These are phyloP conservation scores for Microthlaspi erraticum DNA, from an alignment of 345 rosid genomes.

Conservation along the genomic window DNA sequence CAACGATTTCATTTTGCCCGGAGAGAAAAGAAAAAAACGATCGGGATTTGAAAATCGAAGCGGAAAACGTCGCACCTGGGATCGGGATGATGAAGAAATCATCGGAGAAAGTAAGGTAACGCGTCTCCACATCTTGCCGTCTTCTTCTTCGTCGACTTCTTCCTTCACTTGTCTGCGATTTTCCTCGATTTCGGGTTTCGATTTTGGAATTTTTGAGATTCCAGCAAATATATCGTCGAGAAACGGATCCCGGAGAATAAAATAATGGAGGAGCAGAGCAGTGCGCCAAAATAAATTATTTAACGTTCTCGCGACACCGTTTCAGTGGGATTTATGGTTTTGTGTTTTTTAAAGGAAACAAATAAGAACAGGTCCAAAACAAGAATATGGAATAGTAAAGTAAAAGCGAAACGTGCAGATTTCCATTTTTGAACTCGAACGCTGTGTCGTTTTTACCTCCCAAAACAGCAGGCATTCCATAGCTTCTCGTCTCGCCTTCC, in stretches of 20 bases:
- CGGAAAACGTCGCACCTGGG: conserved; percentile 52
- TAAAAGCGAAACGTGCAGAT: conserved; percentile 16
- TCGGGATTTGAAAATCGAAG: conserved; percentile 11
- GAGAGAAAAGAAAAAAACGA: background rate
- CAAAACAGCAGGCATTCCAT: conserved; percentile 28
- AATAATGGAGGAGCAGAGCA: conserved; percentile 29
- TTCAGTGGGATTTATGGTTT: conserved; percentile 33
- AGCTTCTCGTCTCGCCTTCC: background rate
- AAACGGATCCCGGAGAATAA: conserved; percentile 41
- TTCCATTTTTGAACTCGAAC: background rate
- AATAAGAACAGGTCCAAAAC: conserved; percentile 7
- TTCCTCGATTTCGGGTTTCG: conserved; percentile 15
- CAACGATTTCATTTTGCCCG: conserved; percentile 1
- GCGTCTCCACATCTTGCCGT: conserved; percentile 78
- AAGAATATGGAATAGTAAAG: background rate
- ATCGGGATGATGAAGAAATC: conserved; percentile 57
- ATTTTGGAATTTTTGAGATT: conserved; percentile 22
- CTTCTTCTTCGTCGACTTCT: conserved; percentile 21
- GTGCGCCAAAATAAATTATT: conserved; percentile 30
- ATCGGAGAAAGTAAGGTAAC: conserved; percentile 63
- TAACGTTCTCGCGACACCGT: conserved; percentile 41
- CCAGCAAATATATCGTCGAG: conserved; percentile 47
- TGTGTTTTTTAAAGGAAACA: conserved; percentile 2
- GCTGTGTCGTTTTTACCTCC: conserved; percentile 31
- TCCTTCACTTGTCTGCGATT: conserved; percentile 11